A percentile compares a stretch with the other conserved stretches of the same genome.
Conservation (phyloP, 306 rosid species). For the Purshia tridentata region DNA sequence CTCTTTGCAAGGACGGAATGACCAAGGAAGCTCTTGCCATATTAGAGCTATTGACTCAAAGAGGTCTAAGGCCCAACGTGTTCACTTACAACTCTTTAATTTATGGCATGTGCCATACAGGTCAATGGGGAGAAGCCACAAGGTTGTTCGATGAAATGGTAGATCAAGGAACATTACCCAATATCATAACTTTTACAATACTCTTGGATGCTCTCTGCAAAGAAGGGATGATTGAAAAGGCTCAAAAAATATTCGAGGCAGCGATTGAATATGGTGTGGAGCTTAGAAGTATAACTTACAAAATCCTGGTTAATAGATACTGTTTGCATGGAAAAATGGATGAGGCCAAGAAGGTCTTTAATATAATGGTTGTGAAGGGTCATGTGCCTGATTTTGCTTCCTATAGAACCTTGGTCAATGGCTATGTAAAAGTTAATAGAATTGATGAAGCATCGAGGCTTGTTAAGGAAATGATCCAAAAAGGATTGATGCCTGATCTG, state of each 20-base stretch:
- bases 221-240: too few species aligned
- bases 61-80: background rate
- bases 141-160: too few species aligned
- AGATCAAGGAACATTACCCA: too few species aligned
- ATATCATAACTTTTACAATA: too few species aligned
- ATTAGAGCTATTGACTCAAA: background rate
- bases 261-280: constrained; percentile 1
- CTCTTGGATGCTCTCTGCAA: too few species aligned
- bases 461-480: background rate
- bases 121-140: background rate
- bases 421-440: too few species aligned
- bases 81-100: constrained; percentile 1
- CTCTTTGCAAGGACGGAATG: constrained; percentile 3
- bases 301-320: constrained; percentile 29
- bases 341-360: constrained; percentile 28
- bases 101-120: background rate
- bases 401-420: background rate
- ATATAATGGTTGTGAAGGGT: constrained; percentile 25
- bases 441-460: too few species aligned
- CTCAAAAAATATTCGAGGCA: too few species aligned
- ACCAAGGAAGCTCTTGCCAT: background rate
- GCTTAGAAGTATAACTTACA: constrained; percentile 4
- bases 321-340: constrained; percentile 43
- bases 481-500: constrained; percentile 29
- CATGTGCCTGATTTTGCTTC: constrained; percentile 31